Conservation (phyloP, 2,329 filamentous ascomycete genomes). For the Cladosporium sp. region DNA sequence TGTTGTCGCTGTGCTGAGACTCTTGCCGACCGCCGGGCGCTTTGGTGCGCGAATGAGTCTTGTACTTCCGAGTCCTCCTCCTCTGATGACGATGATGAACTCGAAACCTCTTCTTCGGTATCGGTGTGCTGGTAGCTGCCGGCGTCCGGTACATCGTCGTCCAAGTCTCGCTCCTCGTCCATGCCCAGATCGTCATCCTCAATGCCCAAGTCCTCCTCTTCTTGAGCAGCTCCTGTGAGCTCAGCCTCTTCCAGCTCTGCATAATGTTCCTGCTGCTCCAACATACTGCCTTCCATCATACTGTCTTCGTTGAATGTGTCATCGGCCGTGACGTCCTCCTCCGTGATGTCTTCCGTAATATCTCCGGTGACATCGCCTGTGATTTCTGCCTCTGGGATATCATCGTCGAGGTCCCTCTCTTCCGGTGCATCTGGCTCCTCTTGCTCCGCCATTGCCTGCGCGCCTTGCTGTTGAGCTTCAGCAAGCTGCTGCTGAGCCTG, state of each 20-base stretch:
- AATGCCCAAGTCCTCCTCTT: constrained; percentile 43
- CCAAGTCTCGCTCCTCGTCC: constrained; percentile 32
- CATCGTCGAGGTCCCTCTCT: constrained; percentile 50
- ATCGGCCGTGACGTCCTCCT: constrained; percentile 27
- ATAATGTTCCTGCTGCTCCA: constrained; percentile 38
- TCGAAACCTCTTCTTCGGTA: constrained; percentile 45
- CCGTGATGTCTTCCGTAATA: constrained; percentile 52
- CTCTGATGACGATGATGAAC: constrained; percentile 12
- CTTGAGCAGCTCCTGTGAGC: constrained; percentile 43
- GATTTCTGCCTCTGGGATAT: constrained; percentile 69
- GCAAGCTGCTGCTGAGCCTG: constrained; percentile 59
- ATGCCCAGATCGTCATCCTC: constrained; percentile 19
- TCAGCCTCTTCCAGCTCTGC: constrained; percentile 45
- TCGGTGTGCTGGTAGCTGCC: constrained; percentile 54
- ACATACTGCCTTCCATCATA: constrained; percentile 43
- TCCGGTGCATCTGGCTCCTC: constrained; percentile 41
- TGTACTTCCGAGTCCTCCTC: constrained; percentile 18
- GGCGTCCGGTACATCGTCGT: constrained; percentile 50
- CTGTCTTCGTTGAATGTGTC: constrained; percentile 47
- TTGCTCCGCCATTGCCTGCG: constrained; percentile 37
- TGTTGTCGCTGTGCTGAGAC: constrained; percentile 7
- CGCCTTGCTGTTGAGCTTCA: constrained; percentile 36
- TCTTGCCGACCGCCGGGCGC: constrained; percentile 16
- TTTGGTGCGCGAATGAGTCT: constrained; percentile 24
- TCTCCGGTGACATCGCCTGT: constrained; percentile 40